phyloP scores from a whole-genome alignment of 1,284 basidiomycete genomes.

The Boletus semigastroideus region DNA sequence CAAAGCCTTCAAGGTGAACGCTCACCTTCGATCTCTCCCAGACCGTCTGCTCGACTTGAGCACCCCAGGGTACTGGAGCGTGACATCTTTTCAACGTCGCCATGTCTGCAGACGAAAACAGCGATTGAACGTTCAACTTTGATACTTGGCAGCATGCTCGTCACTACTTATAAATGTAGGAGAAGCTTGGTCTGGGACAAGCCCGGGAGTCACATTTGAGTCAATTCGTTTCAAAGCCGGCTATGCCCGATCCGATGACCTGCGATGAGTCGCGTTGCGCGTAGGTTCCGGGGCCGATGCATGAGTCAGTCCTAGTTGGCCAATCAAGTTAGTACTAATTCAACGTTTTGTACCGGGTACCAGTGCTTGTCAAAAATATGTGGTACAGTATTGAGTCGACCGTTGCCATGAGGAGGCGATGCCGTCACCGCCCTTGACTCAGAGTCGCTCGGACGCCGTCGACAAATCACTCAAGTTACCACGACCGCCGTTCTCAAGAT shows the following conservation, averaged over 20 bases:
- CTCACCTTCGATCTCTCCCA: conserved; percentile 22
- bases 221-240: conserved; percentile 2
- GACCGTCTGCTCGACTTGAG: conserved; percentile 2
- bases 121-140: neutral
- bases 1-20: neutral
- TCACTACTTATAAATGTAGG: conserved; percentile 12
- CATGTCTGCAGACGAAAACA: conserved; percentile 7
- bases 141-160: neutral
- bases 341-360: neutral
- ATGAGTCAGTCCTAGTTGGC: neutral
- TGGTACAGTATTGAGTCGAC: too few relatives aligned
- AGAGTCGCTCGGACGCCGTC: neutral
- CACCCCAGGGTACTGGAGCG: conserved; percentile 10
- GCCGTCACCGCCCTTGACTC: neutral
- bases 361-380: too few relatives aligned
- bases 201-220: neutral
- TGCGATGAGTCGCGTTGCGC: conserved; percentile 7
- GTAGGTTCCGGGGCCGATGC: neutral
- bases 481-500: neutral
- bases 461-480: neutral
- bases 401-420: too few relatives aligned
- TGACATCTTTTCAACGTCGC: conserved; percentile 23
- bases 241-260: conserved; percentile 6
- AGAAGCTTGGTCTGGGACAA: neutral
- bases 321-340: too few relatives aligned